These are phyloP conservation scores for Pinus albicaulis DNA, from an alignment of 75 land plant species.

Conservation along the genomic window DNA sequence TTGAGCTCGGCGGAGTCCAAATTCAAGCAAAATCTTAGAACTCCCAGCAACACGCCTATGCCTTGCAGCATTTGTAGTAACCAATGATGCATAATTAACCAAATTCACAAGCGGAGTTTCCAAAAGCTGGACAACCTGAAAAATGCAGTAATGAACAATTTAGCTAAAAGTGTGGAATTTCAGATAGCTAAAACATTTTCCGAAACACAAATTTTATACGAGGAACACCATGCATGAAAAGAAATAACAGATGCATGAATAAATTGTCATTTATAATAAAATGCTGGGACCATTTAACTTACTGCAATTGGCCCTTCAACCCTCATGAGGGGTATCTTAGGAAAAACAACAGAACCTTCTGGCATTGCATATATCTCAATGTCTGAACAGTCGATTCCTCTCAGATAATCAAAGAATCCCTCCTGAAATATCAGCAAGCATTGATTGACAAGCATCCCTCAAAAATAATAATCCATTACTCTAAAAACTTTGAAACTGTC, in stretches of 20 bases:
- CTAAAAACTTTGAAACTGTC: neutral
- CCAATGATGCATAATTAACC: slow-evolving; percentile 90
- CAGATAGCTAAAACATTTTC: slow-evolving; percentile 7
- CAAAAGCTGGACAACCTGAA: slow-evolving; percentile 77
- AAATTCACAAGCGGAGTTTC: slow-evolving; percentile 90
- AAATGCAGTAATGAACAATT: slow-evolving; percentile 8
- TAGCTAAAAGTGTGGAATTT: neutral
- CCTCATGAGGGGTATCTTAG: slow-evolving; percentile 76
- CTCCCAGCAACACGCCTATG: slow-evolving; percentile 88
- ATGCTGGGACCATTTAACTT: slow-evolving; percentile 14
- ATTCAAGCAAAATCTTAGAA: slow-evolving; percentile 76
- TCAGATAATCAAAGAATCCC: slow-evolving; percentile 67
- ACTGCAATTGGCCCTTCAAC: slow-evolving; percentile 88
- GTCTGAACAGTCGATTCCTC: slow-evolving; percentile 74
- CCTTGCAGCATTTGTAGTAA: slow-evolving; percentile 96
- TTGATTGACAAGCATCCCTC: no score
- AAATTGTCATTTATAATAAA: neutral
- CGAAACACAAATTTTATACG: neutral
- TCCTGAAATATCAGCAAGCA: slow-evolving; percentile 34
- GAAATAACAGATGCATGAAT: neutral
- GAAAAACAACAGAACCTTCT: slow-evolving; percentile 89
- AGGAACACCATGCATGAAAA: neutral
- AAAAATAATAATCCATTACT: neutral
- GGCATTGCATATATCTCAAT: slow-evolving; percentile 77
- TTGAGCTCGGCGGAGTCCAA: slow-evolving; percentile 94